A percentile compares a stretch with the other conserved stretches of the same genome.
phyloP scores from a whole-genome alignment of 768 basidiomycete genomes.

The Cyclocybe aegerita region DNA sequence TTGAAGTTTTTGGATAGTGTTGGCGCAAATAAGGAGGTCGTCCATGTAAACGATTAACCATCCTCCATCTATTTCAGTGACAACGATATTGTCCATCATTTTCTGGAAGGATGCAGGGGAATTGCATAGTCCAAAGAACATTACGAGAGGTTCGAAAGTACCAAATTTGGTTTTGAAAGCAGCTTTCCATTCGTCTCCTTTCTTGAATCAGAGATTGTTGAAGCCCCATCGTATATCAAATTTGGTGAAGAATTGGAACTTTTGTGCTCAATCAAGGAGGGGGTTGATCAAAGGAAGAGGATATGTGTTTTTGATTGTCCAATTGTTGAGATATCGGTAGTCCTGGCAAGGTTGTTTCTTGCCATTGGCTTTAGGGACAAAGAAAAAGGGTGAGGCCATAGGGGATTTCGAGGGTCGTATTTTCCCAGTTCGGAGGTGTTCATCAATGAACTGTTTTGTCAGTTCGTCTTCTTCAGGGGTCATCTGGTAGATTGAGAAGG shows the following conservation, averaged over 20 bases:
- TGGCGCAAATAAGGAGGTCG: constrained; percentile 8
- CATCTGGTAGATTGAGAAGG: constrained; percentile 4
- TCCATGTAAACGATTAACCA: constrained; percentile 13
- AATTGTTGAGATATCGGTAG: constrained; percentile 31
- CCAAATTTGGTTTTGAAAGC: constrained; percentile 32
- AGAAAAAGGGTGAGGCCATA: constrained; percentile 21
- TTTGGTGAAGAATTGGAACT: constrained; percentile 29
- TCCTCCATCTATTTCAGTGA: not conserved
- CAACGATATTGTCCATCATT: constrained; percentile 12
- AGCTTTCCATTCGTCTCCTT: constrained; percentile 41
- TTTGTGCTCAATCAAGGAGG: constrained; percentile 23
- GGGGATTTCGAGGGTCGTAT: constrained; percentile 20
- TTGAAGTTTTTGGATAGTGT: not conserved
- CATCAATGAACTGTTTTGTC: constrained; percentile 18
- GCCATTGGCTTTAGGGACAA: constrained; percentile 21
- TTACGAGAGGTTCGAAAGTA: constrained; percentile 17
- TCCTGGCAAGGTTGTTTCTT: constrained; percentile 28
- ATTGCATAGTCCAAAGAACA: constrained; percentile 19
- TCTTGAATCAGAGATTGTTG: constrained; percentile 31
- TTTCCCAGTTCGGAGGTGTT: constrained; percentile 20
- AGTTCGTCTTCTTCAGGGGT: constrained; percentile 25
- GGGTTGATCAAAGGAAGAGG: constrained; percentile 32
- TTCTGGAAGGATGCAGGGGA: constrained; percentile 12
- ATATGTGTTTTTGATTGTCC: constrained; percentile 33
- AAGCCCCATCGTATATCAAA: constrained; percentile 40